Conservation (phyloP, 805 yeast species). For the Helenozyma baotianmanensis region DNA sequence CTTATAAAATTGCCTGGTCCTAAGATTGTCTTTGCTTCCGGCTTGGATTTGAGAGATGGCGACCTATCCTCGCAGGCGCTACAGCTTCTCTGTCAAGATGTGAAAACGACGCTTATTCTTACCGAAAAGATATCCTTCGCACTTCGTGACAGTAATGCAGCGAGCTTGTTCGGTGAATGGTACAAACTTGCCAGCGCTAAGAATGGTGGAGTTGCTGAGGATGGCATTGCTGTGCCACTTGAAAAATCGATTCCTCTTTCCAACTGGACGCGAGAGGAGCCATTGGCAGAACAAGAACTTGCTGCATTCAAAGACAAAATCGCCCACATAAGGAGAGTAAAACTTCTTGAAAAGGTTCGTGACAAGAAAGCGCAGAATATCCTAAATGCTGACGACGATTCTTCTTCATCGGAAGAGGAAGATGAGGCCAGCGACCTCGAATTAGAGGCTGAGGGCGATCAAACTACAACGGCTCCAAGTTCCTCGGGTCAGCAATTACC, state of each 20-base stretch:
- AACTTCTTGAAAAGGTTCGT: conserved; percentile 36
- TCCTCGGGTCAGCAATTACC: no score
- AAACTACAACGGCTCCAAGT: no score
- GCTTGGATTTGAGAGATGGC: conserved; percentile 61
- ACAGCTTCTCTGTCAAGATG: conserved; percentile 55
- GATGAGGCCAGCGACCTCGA: conserved; percentile 19
- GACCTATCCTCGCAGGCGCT: conserved; percentile 51
- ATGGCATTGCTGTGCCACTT: conserved; percentile 58
- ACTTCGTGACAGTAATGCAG: conserved; percentile 41
- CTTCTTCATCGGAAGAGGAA: conserved; percentile 24
- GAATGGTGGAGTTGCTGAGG: conserved; percentile 42
- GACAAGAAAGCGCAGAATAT: conserved; percentile 37
- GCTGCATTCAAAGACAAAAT: conserved; percentile 43
- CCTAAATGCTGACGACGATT: conserved; percentile 31
- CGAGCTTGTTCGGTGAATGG: conserved; percentile 54
- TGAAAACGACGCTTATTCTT: conserved; percentile 64
- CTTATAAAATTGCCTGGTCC: conserved; percentile 57
- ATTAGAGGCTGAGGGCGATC: conserved; percentile 17
- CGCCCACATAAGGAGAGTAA: conserved; percentile 41
- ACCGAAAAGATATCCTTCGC: conserved; percentile 53
- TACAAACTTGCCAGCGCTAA: conserved; percentile 31
- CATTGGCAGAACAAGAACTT: conserved; percentile 48
- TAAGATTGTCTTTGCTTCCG: conserved; percentile 76
- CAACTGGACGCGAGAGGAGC: conserved; percentile 45
- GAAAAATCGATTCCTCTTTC: conserved; percentile 39